Conservation (phyloP, 139 green algal species). For the Chlamydomonas applanata region DNA sequence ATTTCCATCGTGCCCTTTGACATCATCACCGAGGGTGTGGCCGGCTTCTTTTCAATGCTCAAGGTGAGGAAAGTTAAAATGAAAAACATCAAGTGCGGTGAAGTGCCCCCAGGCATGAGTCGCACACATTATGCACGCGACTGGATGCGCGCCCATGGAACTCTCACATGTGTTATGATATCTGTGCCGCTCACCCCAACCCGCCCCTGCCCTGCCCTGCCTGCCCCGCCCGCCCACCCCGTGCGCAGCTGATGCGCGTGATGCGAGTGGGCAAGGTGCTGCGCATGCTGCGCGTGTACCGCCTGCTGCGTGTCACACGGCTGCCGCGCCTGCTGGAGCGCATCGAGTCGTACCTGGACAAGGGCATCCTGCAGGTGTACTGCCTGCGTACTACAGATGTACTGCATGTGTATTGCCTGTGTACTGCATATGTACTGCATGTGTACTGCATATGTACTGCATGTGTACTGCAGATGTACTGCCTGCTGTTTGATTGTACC, state of each 20-base stretch:
- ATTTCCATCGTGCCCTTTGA: constrained; percentile 47
- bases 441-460: no score
- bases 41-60: constrained; percentile 38
- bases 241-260: constrained; percentile 32
- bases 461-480: no score
- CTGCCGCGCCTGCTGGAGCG: constrained; percentile 34
- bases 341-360: constrained; percentile 33
- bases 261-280: constrained; percentile 39
- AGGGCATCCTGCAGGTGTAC: constrained; percentile 30
- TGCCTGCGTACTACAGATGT: no score
- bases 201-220: not conserved
- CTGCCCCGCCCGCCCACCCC: no score
- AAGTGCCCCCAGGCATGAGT: not conserved
- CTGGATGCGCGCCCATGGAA: no score
- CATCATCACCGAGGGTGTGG: constrained; percentile 26
- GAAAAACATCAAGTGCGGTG: no score
- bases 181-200: not conserved
- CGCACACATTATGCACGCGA: not conserved
- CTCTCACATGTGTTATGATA: no score
- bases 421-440: no score
- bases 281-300: constrained; percentile 39
- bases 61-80: constrained; percentile 30
- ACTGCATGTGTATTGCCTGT: no score
- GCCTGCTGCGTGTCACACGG: constrained; percentile 26
- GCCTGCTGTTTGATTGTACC: no score